Percentiles rank a stretch among this genome's conserved stretches.
phyloP scores from a whole-genome alignment of 2,329 filamentous ascomycete genomes.

The Fusarium temperatum region DNA sequence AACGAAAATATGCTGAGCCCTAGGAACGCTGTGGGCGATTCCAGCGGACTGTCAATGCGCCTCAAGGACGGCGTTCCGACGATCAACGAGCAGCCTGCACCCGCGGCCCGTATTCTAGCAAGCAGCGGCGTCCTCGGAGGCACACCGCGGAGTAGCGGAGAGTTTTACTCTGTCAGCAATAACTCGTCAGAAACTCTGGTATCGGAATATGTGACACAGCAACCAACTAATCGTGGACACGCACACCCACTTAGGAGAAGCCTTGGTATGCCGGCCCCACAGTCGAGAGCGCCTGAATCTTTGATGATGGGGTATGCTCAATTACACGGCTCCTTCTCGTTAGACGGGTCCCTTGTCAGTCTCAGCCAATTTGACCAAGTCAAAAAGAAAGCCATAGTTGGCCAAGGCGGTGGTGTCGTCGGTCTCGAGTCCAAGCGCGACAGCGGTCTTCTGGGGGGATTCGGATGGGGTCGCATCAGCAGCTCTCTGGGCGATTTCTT shows the following conservation, averaged over 20 bases:
- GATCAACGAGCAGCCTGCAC: conserved; percentile 66
- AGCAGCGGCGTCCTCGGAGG: conserved; percentile 76
- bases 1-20: conserved; percentile 55
- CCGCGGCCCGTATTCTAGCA: conserved; percentile 76
- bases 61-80: conserved; percentile 57
- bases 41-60: conserved; percentile 50
- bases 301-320: conserved; percentile 99
- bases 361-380: conserved; percentile 93
- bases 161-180: conserved; percentile 95
- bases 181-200: conserved; percentile 92
- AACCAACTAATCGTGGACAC: conserved; percentile 48
- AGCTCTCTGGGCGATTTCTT: conserved; percentile 88
- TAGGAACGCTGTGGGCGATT: conserved; percentile 46
- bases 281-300: conserved; percentile 71
- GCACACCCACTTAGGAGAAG: conserved; percentile 56
- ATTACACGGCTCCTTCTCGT: conserved; percentile 87
- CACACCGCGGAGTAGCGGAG: conserved; percentile 89
- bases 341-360: conserved; percentile 92
- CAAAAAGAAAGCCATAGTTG: conserved; percentile 90
- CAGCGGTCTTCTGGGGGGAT: conserved; percentile 80
- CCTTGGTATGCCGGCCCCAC: conserved; percentile 55
- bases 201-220: conserved; percentile 81
- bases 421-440: conserved; percentile 81
- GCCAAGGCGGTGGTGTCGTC: conserved; percentile 86
- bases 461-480: conserved; percentile 89